Conservation (phyloP, 2,329 filamentous ascomycete genomes). For the Graphilbum fragrans region DNA sequence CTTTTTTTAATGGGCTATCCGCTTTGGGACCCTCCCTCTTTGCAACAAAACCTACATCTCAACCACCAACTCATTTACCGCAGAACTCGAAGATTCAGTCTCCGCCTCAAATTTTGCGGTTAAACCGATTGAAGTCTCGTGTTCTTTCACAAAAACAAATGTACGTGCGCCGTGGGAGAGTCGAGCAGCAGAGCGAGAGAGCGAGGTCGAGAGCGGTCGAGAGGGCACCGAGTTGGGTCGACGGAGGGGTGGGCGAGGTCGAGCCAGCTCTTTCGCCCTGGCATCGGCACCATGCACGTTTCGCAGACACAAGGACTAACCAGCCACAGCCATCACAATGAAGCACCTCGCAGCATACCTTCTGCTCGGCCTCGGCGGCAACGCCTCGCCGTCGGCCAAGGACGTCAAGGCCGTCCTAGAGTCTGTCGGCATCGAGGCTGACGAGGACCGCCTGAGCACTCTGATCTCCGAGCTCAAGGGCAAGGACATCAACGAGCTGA, state of each 20-base stretch:
- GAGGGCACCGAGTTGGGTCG: no score
- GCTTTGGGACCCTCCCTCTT: neutral
- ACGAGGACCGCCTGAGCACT: conserved; percentile 71
- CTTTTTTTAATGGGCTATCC: conserved; percentile 2
- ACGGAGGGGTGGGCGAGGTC: no score
- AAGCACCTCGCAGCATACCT: conserved; percentile 99
- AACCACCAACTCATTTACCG: conserved; percentile 3
- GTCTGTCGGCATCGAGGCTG: conserved; percentile 91
- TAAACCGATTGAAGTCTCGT: conserved; percentile 99
- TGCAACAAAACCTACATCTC: neutral
- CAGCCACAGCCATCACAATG: conserved; percentile 57
- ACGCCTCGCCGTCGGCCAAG: conserved; percentile 70
- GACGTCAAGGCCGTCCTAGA: conserved; percentile 85
- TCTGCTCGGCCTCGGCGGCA: conserved; percentile 88
- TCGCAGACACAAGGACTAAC: neutral
- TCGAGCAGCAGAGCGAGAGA: neutral
- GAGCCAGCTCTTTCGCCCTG: no score
- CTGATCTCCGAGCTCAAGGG: conserved; percentile 84
- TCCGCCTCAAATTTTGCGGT: conserved; percentile 82
- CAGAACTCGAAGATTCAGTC: conserved; percentile 97
- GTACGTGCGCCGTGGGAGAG: no score
- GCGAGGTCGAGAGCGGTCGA: no score
- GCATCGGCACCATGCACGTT: no score
- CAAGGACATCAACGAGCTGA: conserved; percentile 89
- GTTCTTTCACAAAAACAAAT: conserved; percentile 43